phyloP scores from a whole-genome alignment of 2,329 filamentous ascomycete species.

The Chrysosporium queenslandicum region DNA sequence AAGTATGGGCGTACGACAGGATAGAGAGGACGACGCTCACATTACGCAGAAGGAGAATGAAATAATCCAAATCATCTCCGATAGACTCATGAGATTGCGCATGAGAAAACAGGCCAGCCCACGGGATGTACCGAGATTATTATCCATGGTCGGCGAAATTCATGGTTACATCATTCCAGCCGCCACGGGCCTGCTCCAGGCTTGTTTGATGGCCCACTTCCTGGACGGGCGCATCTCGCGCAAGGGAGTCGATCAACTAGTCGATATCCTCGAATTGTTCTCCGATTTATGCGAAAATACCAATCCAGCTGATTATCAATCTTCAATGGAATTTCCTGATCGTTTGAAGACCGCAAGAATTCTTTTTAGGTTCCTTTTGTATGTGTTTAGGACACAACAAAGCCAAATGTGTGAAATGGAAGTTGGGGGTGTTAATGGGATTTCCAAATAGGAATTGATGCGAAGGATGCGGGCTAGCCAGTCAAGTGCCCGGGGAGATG shows the following conservation, averaged over 20 bases:
- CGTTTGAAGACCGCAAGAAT: slow-evolving; percentile 9
- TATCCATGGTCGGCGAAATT: slow-evolving; percentile 7
- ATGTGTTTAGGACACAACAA: slow-evolving; percentile 9
- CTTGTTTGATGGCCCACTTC: slow-evolving; percentile 16
- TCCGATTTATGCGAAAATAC: slow-evolving; percentile 10
- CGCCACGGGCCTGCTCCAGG: slow-evolving; percentile 13
- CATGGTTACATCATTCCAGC: slow-evolving; percentile 10
- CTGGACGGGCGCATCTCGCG: slow-evolving; percentile 2
- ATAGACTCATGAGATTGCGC: neutral
- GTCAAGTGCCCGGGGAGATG: too few species aligned
- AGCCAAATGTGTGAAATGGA: neutral
- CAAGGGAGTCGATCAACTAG: slow-evolving; percentile 14
- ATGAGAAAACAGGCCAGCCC: neutral
- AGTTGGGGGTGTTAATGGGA: neutral
- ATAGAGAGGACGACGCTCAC: neutral
- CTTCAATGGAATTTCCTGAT: slow-evolving; percentile 8
- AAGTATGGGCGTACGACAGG: slow-evolving; percentile 4
- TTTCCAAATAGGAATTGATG: neutral
- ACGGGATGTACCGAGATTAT: neutral
- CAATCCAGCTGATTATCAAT: slow-evolving; percentile 6
- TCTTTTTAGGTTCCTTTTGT: slow-evolving; percentile 12
- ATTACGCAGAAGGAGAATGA: slow-evolving; percentile 2
- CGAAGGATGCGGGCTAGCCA: too few species aligned
- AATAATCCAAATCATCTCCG: neutral
- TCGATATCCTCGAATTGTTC: slow-evolving; percentile 8